phyloP scores from a whole-genome alignment of 257 asterid species.

The Parsonsia alboflavescens region DNA sequence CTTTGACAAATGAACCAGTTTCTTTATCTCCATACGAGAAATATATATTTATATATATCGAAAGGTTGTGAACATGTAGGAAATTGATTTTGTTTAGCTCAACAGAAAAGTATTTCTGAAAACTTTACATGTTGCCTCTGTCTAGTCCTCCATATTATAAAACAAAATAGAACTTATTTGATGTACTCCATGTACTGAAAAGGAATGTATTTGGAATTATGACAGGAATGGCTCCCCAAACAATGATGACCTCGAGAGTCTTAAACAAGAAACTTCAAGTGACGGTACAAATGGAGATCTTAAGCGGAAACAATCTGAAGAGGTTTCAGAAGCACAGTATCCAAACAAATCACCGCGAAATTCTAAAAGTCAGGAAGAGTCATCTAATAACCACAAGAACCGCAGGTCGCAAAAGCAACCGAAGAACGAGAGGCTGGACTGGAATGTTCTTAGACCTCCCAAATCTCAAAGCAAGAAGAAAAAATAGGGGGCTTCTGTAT shows the following conservation, averaged over 20 bases:
- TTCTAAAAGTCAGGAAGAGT: constrained; percentile 22
- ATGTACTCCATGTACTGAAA: constrained; percentile 6
- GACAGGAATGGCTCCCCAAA: constrained; percentile 47
- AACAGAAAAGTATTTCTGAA: neutral
- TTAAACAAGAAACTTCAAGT: constrained; percentile 31
- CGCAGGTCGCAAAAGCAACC: constrained; percentile 39
- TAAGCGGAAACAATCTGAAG: constrained; percentile 51
- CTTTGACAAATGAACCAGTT: neutral
- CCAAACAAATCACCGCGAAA: constrained; percentile 42
- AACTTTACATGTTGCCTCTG: neutral
- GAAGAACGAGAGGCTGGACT: constrained; percentile 65
- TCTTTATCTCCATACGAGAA: neutral
- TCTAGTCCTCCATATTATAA: neutral
- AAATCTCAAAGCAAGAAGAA: constrained; percentile 45
- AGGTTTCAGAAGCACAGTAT: constrained; percentile 25
- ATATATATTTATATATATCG: no score
- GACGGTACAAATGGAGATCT: constrained; percentile 31
- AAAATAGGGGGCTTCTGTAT: constrained; percentile 22
- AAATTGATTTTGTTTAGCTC: neutral
- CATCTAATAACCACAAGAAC: constrained; percentile 35
- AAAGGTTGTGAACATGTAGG: no score
- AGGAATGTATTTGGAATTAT: constrained; percentile 8
- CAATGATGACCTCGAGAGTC: constrained; percentile 27
- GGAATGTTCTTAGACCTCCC: constrained; percentile 78
- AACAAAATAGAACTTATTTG: neutral